A percentile compares a stretch with the other conserved stretches of the same genome.
Conservation (phyloP, 2,329 filamentous ascomycete species). For the Apiospora sp. region DNA sequence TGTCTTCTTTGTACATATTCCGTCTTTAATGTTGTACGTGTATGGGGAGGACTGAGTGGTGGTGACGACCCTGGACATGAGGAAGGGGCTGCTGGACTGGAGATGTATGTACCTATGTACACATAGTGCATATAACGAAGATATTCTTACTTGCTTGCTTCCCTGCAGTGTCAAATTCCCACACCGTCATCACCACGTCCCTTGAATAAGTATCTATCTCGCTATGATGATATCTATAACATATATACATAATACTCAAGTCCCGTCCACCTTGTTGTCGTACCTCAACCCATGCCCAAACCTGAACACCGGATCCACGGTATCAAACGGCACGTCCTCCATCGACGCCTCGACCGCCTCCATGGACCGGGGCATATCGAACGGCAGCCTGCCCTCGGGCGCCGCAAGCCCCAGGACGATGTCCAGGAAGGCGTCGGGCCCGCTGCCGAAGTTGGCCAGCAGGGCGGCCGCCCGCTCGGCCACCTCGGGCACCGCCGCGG, state of each 20-base stretch:
- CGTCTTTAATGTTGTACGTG: not conserved
- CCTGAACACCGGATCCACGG: constrained; percentile 35
- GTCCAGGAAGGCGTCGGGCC: constrained; percentile 52
- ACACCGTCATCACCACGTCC: too few species aligned
- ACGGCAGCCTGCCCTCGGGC: constrained; percentile 53
- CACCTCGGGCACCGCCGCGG: constrained; percentile 52
- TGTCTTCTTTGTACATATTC: not conserved
- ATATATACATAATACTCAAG: not conserved
- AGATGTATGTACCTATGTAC: not conserved
- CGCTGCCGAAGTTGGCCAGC: constrained; percentile 49
- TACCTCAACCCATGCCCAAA: constrained; percentile 37
- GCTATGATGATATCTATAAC: too few species aligned
- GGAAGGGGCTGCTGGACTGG: not conserved
- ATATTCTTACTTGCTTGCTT: not conserved
- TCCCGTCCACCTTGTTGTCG: not conserved
- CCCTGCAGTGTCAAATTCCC: not conserved
- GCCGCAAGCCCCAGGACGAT: constrained; percentile 47
- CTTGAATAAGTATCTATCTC: too few species aligned
- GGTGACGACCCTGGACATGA: not conserved
- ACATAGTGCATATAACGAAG: not conserved
- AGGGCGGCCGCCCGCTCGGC: constrained; percentile 47
- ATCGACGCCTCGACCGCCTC: constrained; percentile 45
- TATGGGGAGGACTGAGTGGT: not conserved
- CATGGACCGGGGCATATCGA: constrained; percentile 53
- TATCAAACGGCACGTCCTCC: constrained; percentile 40